phyloP scores from a whole-genome alignment of 2,329 filamentous ascomycete species.

The Aspergillaceae sp. region DNA sequence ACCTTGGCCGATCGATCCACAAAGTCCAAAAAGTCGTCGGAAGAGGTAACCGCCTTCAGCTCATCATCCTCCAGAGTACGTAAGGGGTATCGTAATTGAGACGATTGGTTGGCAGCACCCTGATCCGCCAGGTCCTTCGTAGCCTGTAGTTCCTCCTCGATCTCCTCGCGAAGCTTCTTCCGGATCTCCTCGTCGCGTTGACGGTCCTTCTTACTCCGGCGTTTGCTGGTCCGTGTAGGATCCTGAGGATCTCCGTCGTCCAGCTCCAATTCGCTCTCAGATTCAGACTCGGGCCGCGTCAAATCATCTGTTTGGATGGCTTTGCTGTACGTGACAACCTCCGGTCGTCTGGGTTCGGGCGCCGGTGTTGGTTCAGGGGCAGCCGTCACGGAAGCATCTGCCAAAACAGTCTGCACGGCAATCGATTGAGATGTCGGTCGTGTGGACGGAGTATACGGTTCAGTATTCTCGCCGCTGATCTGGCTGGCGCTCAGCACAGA shows the following conservation, averaged over 20 bases:
- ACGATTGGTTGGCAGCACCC: slow-evolving; percentile 32
- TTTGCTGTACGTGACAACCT: slow-evolving; percentile 95
- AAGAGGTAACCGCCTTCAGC: slow-evolving; percentile 79
- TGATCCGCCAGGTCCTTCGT: slow-evolving; percentile 43
- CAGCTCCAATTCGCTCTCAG: slow-evolving; percentile 49
- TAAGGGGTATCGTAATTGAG: slow-evolving; percentile 58
- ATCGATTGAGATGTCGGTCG: slow-evolving; percentile 37
- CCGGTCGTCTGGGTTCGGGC: slow-evolving; percentile 38
- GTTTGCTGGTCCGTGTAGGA: slow-evolving; percentile 52
- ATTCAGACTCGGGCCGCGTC: slow-evolving; percentile 46
- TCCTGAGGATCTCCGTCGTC: slow-evolving; percentile 55
- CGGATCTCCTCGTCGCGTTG: slow-evolving; percentile 84
- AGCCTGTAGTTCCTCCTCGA: slow-evolving; percentile 82
- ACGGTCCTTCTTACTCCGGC: slow-evolving; percentile 67
- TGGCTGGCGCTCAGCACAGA: slow-evolving; percentile 78
- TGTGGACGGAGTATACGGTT: slow-evolving; percentile 30
- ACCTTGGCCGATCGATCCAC: slow-evolving; percentile 94
- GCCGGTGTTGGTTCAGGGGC: slow-evolving; percentile 66
- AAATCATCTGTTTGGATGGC: slow-evolving; percentile 83
- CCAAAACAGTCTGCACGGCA: slow-evolving; percentile 62
- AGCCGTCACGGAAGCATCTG: slow-evolving; percentile 59
- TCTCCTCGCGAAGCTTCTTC: slow-evolving; percentile 73
- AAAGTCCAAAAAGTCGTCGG: slow-evolving; percentile 89
- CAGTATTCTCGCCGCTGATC: slow-evolving; percentile 59
- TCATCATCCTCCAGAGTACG: slow-evolving; percentile 77